A percentile compares a stretch with the other conserved stretches of the same genome.
Conservation (phyloP, 2,329 filamentous ascomycete species). For the Immersiporthe knoxdaviesiana region DNA sequence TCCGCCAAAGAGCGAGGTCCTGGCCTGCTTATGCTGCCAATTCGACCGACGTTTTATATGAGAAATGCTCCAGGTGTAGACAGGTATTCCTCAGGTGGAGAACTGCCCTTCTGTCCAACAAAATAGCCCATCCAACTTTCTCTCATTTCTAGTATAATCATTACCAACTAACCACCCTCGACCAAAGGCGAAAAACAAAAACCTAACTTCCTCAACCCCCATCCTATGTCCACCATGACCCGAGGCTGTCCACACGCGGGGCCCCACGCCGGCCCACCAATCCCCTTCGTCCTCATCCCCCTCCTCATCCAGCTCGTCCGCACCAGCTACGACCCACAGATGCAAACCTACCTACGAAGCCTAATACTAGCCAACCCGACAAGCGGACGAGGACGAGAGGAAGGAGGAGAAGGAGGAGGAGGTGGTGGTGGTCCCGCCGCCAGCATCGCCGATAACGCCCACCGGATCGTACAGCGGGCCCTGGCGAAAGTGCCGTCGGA, state of each 20-base stretch:
- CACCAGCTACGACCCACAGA: slow-evolving; percentile 15
- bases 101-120: too few species aligned
- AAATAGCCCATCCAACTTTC: too few species aligned
- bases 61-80: too few species aligned
- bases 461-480: slow-evolving; percentile 22
- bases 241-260: slow-evolving; percentile 17
- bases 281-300: slow-evolving; percentile 25
- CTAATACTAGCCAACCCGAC: background rate
- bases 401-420: too few species aligned
- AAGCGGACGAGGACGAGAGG: too few species aligned
- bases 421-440: slow-evolving; percentile 19
- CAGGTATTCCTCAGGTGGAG: too few species aligned
- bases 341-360: slow-evolving; percentile 12
- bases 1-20: background rate
- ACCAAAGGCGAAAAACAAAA: too few species aligned
- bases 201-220: too few species aligned
- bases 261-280: slow-evolving; percentile 13
- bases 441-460: slow-evolving; percentile 27
- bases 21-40: too few species aligned
- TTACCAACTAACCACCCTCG: too few species aligned
- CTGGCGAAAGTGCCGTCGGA: slow-evolving; percentile 25
- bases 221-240: slow-evolving; percentile 12
- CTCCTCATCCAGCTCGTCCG: slow-evolving; percentile 26
- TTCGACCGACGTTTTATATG: too few species aligned
- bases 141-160: too few species aligned